These are phyloP conservation scores for Phytophthora vignae DNA, from an alignment of 352 stramenopile genomes.

Conservation along the genomic window DNA sequence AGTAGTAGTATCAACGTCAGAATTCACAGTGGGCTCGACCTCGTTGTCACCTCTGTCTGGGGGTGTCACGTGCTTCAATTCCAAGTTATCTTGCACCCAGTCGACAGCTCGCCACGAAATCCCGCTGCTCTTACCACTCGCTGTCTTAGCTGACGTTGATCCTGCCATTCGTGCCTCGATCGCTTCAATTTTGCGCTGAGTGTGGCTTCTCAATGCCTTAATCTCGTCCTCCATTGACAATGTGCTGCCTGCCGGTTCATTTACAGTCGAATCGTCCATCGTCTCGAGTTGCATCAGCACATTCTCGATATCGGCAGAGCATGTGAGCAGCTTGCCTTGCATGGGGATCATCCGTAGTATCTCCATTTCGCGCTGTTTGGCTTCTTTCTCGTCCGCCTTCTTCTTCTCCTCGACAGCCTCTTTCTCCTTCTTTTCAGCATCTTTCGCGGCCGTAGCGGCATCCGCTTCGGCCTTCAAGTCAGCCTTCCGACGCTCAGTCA, in stretches of 20 bases:
- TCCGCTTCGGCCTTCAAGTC: slow-evolving; percentile 48
- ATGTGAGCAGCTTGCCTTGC: slow-evolving; percentile 51
- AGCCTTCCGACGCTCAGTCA: slow-evolving; percentile 40
- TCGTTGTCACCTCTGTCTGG: too few relatives aligned
- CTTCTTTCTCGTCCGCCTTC: slow-evolving; percentile 35
- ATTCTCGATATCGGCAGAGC: slow-evolving; percentile 54
- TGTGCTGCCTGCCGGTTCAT: not conserved
- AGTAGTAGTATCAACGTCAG: not conserved
- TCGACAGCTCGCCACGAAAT: slow-evolving; percentile 30
- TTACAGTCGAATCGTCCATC: slow-evolving; percentile 3
- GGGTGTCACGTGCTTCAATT: not conserved
- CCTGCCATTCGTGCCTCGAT: slow-evolving; percentile 43
- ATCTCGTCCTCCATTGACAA: slow-evolving; percentile 27
- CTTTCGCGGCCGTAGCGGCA: slow-evolving; percentile 36
- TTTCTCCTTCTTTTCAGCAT: slow-evolving; percentile 49
- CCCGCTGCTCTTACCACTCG: not conserved
- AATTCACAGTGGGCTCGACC: too few relatives aligned
- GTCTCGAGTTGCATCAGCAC: slow-evolving; percentile 50
- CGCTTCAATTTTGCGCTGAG: slow-evolving; percentile 32
- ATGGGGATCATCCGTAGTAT: slow-evolving; percentile 58
- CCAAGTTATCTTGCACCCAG: slow-evolving; percentile 39
- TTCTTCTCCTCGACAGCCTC: slow-evolving; percentile 52
- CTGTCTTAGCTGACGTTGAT: not conserved
- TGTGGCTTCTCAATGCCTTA: slow-evolving; percentile 24
- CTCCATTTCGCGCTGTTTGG: slow-evolving; percentile 47